Conservation (phyloP, 371 early-diverging fungal genomes). For the Apophysomyces variabilis region DNA sequence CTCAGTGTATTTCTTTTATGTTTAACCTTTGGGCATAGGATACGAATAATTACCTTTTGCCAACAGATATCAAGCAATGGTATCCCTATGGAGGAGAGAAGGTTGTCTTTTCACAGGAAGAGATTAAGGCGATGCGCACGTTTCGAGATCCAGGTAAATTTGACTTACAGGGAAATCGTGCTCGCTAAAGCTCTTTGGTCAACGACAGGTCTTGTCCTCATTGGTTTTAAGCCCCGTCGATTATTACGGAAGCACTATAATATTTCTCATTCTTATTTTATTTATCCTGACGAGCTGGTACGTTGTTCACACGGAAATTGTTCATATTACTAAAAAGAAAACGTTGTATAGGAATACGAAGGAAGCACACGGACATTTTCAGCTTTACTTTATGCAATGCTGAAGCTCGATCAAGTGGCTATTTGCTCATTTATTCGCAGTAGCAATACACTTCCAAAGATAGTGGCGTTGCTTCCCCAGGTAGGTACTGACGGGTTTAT, state of each 20-base stretch:
- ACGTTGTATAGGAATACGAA: slow-evolving; percentile 41
- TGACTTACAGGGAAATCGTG: too few species aligned
- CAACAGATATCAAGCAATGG: slow-evolving; percentile 60
- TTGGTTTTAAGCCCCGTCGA: slow-evolving; percentile 66
- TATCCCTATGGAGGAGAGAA: slow-evolving; percentile 64
- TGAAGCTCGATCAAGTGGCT: slow-evolving; percentile 57
- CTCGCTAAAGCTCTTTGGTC: background rate
- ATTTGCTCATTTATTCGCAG: slow-evolving; percentile 64
- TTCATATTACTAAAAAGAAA: background rate
- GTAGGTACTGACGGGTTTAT: slow-evolving; percentile 25
- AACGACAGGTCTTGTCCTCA: slow-evolving; percentile 56
- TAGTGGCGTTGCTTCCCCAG: slow-evolving; percentile 71
- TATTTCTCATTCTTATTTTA: slow-evolving; percentile 65
- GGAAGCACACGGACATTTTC: slow-evolving; percentile 73
- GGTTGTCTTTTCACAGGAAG: slow-evolving; percentile 64
- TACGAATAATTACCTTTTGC: slow-evolving; percentile 52
- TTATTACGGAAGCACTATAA: slow-evolving; percentile 56
- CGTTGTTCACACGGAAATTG: background rate
- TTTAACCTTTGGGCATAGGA: slow-evolving; percentile 30
- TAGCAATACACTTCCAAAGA: slow-evolving; percentile 50
- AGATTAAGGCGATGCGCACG: slow-evolving; percentile 47
- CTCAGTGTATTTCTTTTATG: background rate
- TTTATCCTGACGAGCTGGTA: slow-evolving; percentile 79
- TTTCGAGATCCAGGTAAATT: slow-evolving; percentile 58
- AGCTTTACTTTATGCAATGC: slow-evolving; percentile 60